Conservation (phyloP, 2,329 filamentous ascomycete genomes). For the Stagonosporopsis rhizophila region DNA sequence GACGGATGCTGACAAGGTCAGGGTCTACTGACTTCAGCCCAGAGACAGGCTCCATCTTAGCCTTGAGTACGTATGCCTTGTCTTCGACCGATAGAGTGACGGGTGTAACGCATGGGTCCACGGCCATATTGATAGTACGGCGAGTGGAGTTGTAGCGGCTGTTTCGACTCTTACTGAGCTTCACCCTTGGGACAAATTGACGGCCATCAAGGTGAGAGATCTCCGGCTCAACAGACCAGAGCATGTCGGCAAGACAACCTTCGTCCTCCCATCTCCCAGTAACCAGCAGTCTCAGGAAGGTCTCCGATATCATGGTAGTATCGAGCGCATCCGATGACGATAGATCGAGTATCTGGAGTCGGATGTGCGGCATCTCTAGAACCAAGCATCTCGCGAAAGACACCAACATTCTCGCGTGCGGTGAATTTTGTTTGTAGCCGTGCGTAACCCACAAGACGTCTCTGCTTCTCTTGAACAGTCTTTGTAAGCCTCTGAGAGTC, state of each 20-base stretch:
- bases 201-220: not conserved
- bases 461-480: not conserved
- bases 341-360: slow-evolving; percentile 20
- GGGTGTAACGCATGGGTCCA: not conserved
- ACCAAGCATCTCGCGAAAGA: slow-evolving; percentile 11
- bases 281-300: not conserved
- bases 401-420: slow-evolving; percentile 21
- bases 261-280: not conserved
- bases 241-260: not conserved
- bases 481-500: slow-evolving; percentile 3
- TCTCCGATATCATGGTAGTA: not conserved
- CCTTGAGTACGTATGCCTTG: not conserved
- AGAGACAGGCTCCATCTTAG: not conserved
- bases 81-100: not conserved
- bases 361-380: slow-evolving; percentile 13
- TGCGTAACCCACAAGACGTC: slow-evolving; percentile 23
- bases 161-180: slow-evolving; percentile 14
- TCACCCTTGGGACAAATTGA: slow-evolving; percentile 10
- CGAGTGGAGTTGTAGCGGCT: slow-evolving; percentile 31
- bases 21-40: not conserved
- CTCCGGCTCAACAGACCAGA: slow-evolving; percentile 11
- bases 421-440: slow-evolving; percentile 4
- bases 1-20: not conserved
- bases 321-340: not conserved
- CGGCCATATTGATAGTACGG: not conserved